Evolutionary conservation across 306 rosid genomes (phyloP).

Genomic region (Citrullus colocynthis): DNA sequence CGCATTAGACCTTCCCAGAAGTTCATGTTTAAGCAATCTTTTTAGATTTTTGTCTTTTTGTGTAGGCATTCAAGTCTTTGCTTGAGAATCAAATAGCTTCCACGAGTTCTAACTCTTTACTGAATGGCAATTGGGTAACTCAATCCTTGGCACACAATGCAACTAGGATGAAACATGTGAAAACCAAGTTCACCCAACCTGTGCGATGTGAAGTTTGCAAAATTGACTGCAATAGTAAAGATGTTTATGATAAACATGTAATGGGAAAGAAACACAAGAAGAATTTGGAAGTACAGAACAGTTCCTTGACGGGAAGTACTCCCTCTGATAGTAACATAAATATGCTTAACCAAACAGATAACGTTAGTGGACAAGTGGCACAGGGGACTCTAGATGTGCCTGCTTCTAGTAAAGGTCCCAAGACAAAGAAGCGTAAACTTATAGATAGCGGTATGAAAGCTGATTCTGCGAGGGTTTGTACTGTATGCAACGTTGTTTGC

Average conservation of each 20-base stretch:
- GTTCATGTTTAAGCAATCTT: not conserved
- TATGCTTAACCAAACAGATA: slow-evolving; percentile 13
- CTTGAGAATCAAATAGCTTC: slow-evolving; percentile 22
- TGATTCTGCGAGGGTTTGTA: slow-evolving; percentile 36
- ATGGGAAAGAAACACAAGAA: slow-evolving; percentile 36
- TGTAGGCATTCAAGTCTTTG: slow-evolving; percentile 32
- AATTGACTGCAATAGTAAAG: slow-evolving; percentile 29
- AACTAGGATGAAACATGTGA: slow-evolving; percentile 9
- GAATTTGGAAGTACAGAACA: slow-evolving; percentile 24
- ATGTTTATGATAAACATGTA: slow-evolving; percentile 32
- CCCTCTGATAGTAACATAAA: slow-evolving; percentile 5
- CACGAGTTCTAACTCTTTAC: slow-evolving; percentile 20
- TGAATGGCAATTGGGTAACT: slow-evolving; percentile 19
- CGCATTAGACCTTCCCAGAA: not conserved
- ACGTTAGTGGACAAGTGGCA: slow-evolving; percentile 17
- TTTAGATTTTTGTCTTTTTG: slow-evolving; percentile 9
- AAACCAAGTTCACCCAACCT: slow-evolving; percentile 17
- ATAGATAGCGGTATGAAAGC: slow-evolving; percentile 15
- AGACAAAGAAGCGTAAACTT: slow-evolving; percentile 31
- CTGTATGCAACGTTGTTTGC: slow-evolving; percentile 40
- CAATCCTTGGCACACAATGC: slow-evolving; percentile 14
- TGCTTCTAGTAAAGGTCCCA: slow-evolving; percentile 17
- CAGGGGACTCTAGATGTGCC: slow-evolving; percentile 13
- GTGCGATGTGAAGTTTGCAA: slow-evolving; percentile 36
- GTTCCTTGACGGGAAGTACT: slow-evolving; percentile 13